Conservation (phyloP, 305 asterid species). For the Ruellia speciosa region DNA sequence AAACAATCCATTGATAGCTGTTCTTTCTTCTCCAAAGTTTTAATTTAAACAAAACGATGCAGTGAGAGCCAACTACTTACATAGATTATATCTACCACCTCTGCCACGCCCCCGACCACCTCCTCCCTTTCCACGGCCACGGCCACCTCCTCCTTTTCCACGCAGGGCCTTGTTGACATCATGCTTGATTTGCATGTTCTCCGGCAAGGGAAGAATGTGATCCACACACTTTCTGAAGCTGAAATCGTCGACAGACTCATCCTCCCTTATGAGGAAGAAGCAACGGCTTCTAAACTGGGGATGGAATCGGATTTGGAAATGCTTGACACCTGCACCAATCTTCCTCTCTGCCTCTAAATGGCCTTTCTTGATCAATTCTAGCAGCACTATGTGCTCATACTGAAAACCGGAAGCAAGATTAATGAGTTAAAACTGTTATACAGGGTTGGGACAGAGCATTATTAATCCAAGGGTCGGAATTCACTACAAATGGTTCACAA, state of each 20-base stretch:
- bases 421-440: constrained; percentile 6
- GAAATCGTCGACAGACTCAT: constrained; percentile 65
- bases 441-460: too few relatives aligned
- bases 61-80: too few relatives aligned
- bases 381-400: constrained; percentile 63
- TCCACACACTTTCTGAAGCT: constrained; percentile 93
- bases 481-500: too few relatives aligned
- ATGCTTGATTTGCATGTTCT: constrained; percentile 59
- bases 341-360: constrained; percentile 70
- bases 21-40: too few relatives aligned
- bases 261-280: constrained; percentile 76
- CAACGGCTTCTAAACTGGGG: constrained; percentile 78
- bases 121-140: too few relatives aligned
- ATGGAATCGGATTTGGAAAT: constrained; percentile 73
- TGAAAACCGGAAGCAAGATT: constrained; percentile 23
- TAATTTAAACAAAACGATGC: too few relatives aligned
- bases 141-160: constrained; percentile 58
- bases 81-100: constrained; percentile 32
- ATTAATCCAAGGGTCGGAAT: too few relatives aligned
- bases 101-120: constrained; percentile 31
- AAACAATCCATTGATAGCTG: too few relatives aligned
- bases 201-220: constrained; percentile 69
- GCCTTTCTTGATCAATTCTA: constrained; percentile 80
- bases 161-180: constrained; percentile 54
- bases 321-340: constrained; percentile 52